phyloP scores from a whole-genome alignment of 345 rosid genomes.

The Dipteronia sinensis region DNA sequence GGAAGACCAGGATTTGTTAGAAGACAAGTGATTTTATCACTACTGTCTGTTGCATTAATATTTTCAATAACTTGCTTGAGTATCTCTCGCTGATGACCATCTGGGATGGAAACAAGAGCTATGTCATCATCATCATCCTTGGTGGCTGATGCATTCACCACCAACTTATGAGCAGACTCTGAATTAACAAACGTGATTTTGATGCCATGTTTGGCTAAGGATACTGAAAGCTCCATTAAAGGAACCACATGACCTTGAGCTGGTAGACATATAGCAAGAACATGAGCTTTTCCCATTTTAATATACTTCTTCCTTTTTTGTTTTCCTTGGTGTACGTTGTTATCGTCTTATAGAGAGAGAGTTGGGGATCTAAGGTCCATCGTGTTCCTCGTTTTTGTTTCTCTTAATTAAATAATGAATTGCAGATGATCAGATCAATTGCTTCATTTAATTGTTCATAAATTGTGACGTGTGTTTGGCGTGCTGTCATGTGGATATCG shows the following conservation, averaged over 20 bases:
- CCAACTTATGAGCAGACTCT: slow-evolving; percentile 9
- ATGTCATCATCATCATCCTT: background rate
- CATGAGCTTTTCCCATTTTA: slow-evolving; percentile 7
- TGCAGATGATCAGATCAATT: too few species aligned
- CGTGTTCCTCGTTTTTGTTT: too few species aligned
- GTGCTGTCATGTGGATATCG: too few species aligned
- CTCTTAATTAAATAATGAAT: too few species aligned
- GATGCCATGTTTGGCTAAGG: slow-evolving; percentile 16
- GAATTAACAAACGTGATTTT: slow-evolving; percentile 21
- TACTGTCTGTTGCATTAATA: background rate
- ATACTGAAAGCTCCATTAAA: slow-evolving; percentile 17
- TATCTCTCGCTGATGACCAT: background rate
- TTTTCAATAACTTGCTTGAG: slow-evolving; percentile 9
- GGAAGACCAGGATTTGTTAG: slow-evolving; percentile 11
- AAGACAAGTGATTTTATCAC: slow-evolving; percentile 16
- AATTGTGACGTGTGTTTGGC: too few species aligned
- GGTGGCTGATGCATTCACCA: slow-evolving; percentile 1
- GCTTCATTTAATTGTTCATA: too few species aligned
- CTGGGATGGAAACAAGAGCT: slow-evolving; percentile 13
- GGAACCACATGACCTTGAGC: slow-evolving; percentile 27
- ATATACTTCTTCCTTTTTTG: background rate
- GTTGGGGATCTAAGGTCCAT: too few species aligned
- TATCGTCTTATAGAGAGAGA: too few species aligned
- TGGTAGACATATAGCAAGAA: slow-evolving; percentile 23
- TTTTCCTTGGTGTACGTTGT: background rate